These are phyloP conservation scores for Astrocystis sublimbata DNA, from an alignment of 495 filamentous ascomycete species.

Conservation along the genomic window DNA sequence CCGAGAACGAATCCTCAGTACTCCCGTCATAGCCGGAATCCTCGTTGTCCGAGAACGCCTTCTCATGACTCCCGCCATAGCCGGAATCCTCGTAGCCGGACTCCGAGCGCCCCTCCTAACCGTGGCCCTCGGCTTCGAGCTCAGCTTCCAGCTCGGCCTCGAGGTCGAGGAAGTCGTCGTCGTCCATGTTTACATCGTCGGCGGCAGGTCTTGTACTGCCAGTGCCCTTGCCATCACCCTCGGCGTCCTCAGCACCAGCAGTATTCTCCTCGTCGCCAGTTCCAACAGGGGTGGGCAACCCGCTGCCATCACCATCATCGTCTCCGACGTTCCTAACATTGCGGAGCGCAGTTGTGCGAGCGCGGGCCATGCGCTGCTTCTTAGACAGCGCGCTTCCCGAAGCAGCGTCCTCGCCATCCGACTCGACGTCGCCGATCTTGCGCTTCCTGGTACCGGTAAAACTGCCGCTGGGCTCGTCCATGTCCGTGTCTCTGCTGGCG, in stretches of 20 bases:
- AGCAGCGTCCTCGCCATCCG: conserved; percentile 36
- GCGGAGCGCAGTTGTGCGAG: conserved; percentile 49
- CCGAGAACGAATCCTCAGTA: no score
- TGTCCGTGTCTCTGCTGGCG: conserved; percentile 27
- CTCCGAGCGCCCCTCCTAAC: no score
- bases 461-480: conserved; percentile 27
- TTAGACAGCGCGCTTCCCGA: conserved; percentile 28
- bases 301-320: conserved; percentile 39
- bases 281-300: conserved; percentile 51
- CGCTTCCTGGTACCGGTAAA: no score
- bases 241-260: conserved; percentile 19
- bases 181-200: conserved; percentile 32
- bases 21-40: no score
- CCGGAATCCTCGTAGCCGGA: conserved; percentile 16
- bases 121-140: conserved; percentile 54
- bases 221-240: conserved; percentile 31
- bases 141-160: conserved; percentile 69
- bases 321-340: conserved; percentile 45
- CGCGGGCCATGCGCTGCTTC: conserved; percentile 53
- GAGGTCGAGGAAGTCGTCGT: conserved; percentile 60
- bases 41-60: no score
- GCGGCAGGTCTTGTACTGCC: no score
- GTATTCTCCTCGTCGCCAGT: conserved; percentile 55
- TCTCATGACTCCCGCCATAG: not conserved
- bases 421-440: conserved; percentile 33